A percentile compares a stretch with the other conserved stretches of the same genome.
phyloP scores from a whole-genome alignment of 169 alveolate genomes.

The Eimeria necatrix region DNA sequence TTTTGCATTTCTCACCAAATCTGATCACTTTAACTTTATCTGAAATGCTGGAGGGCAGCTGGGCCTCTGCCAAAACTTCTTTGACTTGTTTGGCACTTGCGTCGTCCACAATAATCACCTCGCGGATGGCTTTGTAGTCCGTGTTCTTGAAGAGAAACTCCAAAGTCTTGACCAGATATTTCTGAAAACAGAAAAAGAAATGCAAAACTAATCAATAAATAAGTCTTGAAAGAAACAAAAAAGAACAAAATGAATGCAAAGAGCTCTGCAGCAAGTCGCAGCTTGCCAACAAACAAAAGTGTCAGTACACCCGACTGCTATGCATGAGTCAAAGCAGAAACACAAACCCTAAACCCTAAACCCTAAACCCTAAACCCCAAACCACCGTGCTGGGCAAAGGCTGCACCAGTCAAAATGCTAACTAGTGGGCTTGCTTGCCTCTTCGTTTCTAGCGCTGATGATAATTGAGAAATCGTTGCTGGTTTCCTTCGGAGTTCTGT shows the following conservation, averaged over 20 bases:
- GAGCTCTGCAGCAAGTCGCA: too few relatives aligned
- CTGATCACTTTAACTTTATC: slow-evolving; percentile 71
- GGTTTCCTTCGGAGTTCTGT: slow-evolving; percentile 25
- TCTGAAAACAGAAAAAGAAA: background rate
- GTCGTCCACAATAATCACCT: slow-evolving; percentile 87
- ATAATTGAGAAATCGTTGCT: slow-evolving; percentile 80
- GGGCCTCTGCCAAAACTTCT: slow-evolving; percentile 77
- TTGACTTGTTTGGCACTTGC: slow-evolving; percentile 37
- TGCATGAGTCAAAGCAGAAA: background rate
- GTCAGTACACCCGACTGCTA: too few relatives aligned
- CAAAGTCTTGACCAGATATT: slow-evolving; percentile 81
- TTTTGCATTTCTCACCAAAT: slow-evolving; percentile 49
- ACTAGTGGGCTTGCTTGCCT: background rate
- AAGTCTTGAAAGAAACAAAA: background rate
- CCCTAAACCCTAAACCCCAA: background rate
- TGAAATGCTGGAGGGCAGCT: slow-evolving; percentile 79
- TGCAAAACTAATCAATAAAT: background rate
- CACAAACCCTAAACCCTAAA: background rate
- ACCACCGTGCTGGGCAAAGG: background rate
- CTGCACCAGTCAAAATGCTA: background rate
- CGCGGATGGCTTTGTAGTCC: slow-evolving; percentile 79
- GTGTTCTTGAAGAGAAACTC: slow-evolving; percentile 81
- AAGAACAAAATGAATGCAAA: background rate
- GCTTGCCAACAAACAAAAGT: too few relatives aligned
- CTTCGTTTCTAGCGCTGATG: slow-evolving; percentile 84